Base-by-base conservation (phyloP, 2,329 filamentous ascomycete species). In the Rutstroemia sp. region DNA sequence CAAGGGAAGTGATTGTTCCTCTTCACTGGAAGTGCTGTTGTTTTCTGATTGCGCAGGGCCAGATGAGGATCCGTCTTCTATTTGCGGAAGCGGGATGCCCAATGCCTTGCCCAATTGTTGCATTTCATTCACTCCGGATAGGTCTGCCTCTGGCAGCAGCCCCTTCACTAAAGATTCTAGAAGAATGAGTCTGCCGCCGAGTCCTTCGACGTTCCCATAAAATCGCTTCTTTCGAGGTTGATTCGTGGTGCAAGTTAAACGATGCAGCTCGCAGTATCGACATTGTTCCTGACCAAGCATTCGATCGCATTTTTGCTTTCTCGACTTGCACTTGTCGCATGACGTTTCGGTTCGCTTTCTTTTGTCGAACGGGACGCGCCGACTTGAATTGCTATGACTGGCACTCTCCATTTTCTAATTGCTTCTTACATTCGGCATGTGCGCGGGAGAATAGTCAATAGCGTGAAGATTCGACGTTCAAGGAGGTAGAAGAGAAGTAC, bases 301-400 rank as follows among this genome's bases (percentile, higher is more conserved):
- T 30, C 70, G 70, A 56, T 71, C 65, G 65, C 74, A 76, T 63
- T 76, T 76, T 57, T 75, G 73, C 63, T 75, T 75, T 47, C 73
- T 67, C 57, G 70, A 71, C 66, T 75, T 75, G 69, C 73, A 76
- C 57, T 73, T 73, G 65, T 76, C 74, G 65, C 74, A 76, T 53
- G 68, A 72, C 16, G 54, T 60, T 60, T 75, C 74, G 51, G 74
- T 74, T 23, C 73, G 68, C 60, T 75, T 74, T 45, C 74, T 69
- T 62, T 74, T 73, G 56, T 75, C 72, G 47, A 71, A 67, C 5
- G 74, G 74, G 12, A 75, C 73, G 56, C 70, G 65, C 57, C 66
- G 65, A 54, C 64, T 67, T 39, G 42, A 42, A 21, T 34, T 51
- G 19, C 9, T 48, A 34, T 34, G 30, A 34, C 30, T 34, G 30